Percentiles rank a stretch among this genome's conserved stretches.
These are phyloP conservation scores for Pseudocercospora fijiensis DNA, from an alignment of 2,329 filamentous ascomycete genomes.

Conservation along the genomic window DNA sequence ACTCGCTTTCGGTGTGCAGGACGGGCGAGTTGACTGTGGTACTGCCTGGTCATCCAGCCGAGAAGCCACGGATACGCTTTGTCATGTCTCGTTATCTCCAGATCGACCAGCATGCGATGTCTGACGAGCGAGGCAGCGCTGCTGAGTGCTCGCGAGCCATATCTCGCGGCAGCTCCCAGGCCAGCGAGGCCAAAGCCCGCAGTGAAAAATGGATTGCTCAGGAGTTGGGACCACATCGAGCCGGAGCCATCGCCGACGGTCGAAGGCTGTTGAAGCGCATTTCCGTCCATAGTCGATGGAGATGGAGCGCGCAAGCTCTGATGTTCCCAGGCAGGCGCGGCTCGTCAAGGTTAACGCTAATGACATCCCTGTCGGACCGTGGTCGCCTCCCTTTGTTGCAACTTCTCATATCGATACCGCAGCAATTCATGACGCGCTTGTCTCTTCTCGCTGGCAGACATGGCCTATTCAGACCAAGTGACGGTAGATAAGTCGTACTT, in stretches of 20 bases:
- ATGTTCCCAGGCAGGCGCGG: neutral
- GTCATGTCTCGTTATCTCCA: conserved; percentile 94
- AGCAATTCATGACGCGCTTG: conserved; percentile 1
- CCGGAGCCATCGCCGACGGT: conserved; percentile 38
- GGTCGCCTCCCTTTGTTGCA: neutral
- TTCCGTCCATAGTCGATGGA: conserved; percentile 34
- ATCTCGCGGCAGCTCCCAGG: conserved; percentile 75
- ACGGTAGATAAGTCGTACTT: conserved; percentile 62
- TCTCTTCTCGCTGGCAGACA: conserved; percentile 11
- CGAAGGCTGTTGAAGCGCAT: conserved; percentile 42
- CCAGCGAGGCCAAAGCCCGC: conserved; percentile 83
- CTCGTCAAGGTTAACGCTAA: neutral
- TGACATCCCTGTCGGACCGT: neutral
- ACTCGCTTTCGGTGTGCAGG: conserved; percentile 30
- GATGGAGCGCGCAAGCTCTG: conserved; percentile 1
- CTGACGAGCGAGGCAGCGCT: conserved; percentile 72
- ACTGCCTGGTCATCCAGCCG: conserved; percentile 78
- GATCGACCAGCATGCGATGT: conserved; percentile 83
- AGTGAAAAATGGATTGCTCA: conserved; percentile 55
- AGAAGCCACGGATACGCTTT: conserved; percentile 92
- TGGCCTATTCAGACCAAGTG: conserved; percentile 40
- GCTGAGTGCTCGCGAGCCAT: conserved; percentile 75
- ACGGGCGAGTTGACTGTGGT: conserved; percentile 43
- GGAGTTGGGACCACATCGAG: conserved; percentile 47
- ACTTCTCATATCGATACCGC: neutral